phyloP scores from a whole-genome alignment of 441 rosid genomes.

The Theobroma grandiflorum region DNA sequence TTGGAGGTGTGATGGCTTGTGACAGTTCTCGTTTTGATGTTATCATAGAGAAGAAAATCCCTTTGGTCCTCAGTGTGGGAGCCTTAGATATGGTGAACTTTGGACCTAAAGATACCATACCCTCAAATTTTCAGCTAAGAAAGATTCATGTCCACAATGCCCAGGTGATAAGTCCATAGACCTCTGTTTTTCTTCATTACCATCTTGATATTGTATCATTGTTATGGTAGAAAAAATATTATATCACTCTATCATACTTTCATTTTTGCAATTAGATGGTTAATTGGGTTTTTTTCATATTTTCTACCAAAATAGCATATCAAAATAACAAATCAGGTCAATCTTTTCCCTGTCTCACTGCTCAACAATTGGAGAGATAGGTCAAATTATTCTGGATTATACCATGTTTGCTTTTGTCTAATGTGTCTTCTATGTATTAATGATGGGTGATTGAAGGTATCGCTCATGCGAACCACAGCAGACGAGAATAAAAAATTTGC shows the following conservation, averaged over 20 bases:
- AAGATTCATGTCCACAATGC: slow-evolving; percentile 83
- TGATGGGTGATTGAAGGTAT: slow-evolving; percentile 59
- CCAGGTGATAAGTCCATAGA: slow-evolving; percentile 55
- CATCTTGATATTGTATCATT: not conserved
- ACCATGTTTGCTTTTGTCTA: slow-evolving; percentile 1
- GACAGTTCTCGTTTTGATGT: slow-evolving; percentile 85
- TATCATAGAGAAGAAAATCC: slow-evolving; percentile 76
- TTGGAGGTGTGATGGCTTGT: slow-evolving; percentile 97
- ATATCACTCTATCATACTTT: not conserved
- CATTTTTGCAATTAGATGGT: slow-evolving; percentile 3
- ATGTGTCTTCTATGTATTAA: slow-evolving; percentile 14
- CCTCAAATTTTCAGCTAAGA: slow-evolving; percentile 66
- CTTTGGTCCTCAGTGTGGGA: slow-evolving; percentile 87
- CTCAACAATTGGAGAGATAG: slow-evolving; percentile 6
- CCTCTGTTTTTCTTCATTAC: not conserved
- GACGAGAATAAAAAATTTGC: slow-evolving; percentile 88
- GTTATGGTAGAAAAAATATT: slow-evolving; percentile 7
- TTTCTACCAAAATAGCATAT: not conserved
- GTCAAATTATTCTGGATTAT: slow-evolving; percentile 7
- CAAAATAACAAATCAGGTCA: not conserved
- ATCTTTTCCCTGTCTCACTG: not conserved
- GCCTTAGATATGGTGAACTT: slow-evolving; percentile 97
- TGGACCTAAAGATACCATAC: slow-evolving; percentile 83
- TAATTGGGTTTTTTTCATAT: not conserved
- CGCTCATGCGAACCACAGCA: slow-evolving; percentile 78